Base-by-base conservation (phyloP, 139 green algal species). In the Coelastrella sp. region DNA sequence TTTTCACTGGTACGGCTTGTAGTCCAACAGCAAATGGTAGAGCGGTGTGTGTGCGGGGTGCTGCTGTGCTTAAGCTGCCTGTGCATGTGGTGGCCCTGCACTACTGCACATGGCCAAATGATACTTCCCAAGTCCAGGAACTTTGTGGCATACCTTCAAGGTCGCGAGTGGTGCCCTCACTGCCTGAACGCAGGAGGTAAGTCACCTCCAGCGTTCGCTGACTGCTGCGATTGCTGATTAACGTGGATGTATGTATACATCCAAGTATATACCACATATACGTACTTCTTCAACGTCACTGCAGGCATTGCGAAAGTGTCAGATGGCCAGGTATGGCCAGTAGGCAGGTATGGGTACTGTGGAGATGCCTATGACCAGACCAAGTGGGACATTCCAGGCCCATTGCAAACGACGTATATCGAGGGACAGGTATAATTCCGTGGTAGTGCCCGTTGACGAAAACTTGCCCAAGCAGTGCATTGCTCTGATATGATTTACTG, bases 181-280 rank as follows among this genome's bases (percentile, higher is more conserved):
- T 85, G 79, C 79, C 20, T 85, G 79, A 85, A 85, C 56, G 79
- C 79, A 49, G 79, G 79, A 24, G 79, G 79, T 85, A 24, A 85
- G 79, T 63, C 35, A 7, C 11, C 7, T 83, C 35, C 15, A 81
- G 78, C 78, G 8, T 84, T 49, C 35, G 72, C 6, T 56, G 72
- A 56, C n/a, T 12, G 19, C 19, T 56, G 8, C 74, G 56, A 49
- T 24, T 49, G 19, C 72, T 24, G 5, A 35, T 1, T 49, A n/a
- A 0, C 7, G 10, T 49, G 35, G 35, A 1, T 49, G 35, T 49
- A 49, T 49, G 35, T 49, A 5, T 49, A 49, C 35, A 49, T 49
- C 3, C 1, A 49, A 49, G 1, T 49, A 49, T 49, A 49, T 49
- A 49, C 35, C 35, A 49, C 35, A 49, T 49, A 49, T 49, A 49